Conservation (phyloP, 2,329 filamentous ascomycete genomes). For the Stagonosporopsis cucurbitacearum region DNA sequence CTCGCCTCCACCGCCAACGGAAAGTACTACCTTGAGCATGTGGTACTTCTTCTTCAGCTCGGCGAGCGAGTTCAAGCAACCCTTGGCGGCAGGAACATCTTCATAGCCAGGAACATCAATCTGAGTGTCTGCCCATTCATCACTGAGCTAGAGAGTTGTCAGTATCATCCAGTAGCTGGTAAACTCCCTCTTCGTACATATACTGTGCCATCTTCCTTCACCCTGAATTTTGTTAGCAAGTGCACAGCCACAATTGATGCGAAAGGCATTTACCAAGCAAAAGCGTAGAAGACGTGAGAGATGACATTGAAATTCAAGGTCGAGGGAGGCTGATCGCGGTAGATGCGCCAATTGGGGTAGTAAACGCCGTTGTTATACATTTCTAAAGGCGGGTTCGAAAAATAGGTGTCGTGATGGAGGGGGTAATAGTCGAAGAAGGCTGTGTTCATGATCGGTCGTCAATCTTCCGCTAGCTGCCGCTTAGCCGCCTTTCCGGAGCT, state of each 20-base stretch:
- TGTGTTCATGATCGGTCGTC: constrained; percentile 40
- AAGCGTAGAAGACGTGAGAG: constrained; percentile 83
- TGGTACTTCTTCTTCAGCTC: constrained; percentile 73
- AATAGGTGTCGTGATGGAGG: constrained; percentile 34
- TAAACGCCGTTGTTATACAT: constrained; percentile 75
- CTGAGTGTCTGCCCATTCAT: constrained; percentile 77
- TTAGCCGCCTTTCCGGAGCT: constrained; percentile 41
- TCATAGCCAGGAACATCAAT: constrained; percentile 71
- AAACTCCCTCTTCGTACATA: constrained; percentile 64
- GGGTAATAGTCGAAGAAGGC: constrained; percentile 27
- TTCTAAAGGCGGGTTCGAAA: constrained; percentile 38
- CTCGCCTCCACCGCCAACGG: constrained; percentile 74
- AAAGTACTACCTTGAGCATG: constrained; percentile 76
- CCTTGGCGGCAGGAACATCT: constrained; percentile 44
- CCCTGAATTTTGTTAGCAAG: constrained; percentile 53
- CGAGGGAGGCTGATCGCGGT: constrained; percentile 74
- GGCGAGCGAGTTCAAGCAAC: constrained; percentile 74
- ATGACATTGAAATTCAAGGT: constrained; percentile 77
- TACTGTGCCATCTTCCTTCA: constrained; percentile 74
- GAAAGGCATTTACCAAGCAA: constrained; percentile 62
- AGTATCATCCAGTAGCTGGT: constrained; percentile 31
- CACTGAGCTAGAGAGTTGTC: constrained; percentile 66
- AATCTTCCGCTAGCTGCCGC: constrained; percentile 31
- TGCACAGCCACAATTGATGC: constrained; percentile 16
- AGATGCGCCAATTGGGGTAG: constrained; percentile 81